Base-by-base conservation (phyloP, 1,284 basidiomycete genomes). In the Phlebopus sp. region DNA sequence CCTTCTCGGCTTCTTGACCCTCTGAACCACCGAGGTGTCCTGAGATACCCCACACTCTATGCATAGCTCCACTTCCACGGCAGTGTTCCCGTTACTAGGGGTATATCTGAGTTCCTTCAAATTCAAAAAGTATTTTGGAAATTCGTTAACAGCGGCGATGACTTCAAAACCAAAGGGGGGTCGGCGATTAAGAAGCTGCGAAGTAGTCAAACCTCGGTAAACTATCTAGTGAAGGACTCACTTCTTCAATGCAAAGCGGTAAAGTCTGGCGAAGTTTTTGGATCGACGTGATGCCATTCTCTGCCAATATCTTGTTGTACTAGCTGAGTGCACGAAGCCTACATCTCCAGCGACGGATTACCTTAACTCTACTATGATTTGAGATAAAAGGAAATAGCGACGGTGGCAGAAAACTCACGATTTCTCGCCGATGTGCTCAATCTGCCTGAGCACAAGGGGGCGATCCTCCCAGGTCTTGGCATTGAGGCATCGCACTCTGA, bases 381-480 rank as follows among this genome's bases (percentile, higher is more conserved):
- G 36, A 45, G 30, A 37, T 43, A 43, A n/a, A n/a, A 41, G 34
- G 31, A 29, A 32, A 37, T 39, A 46, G 21, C 11, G 37, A 25
- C 15, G n/a, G n/a, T n/a, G 15, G 35, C 36, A 17, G 37, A 47
- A 35, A 37, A 68, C 83, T 62, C 50, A 90, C 88, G 87, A 90
- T 77, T 90, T 91, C 59, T 92, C 89, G 35, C 90, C 90, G 41
- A 93, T 84, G 18, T 84, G 79, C 38, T 89, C 84, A 40, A 93
- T 76, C 60, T 93, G 90, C 42, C 84, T 78, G 47, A 93, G 71
- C 13, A 91, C 86, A 17, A 83, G 71, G 11, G 90, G 85, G 31
- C 89, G 73, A 58, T 90, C 88, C 57, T 93, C 90, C 90, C 90
- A 93, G 40, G 87, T 82, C 58, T 84, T 91, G 10, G 87, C 88